Conservation (phyloP, 2,329 filamentous ascomycete genomes). For the Beauveria scarabaeidicola region DNA sequence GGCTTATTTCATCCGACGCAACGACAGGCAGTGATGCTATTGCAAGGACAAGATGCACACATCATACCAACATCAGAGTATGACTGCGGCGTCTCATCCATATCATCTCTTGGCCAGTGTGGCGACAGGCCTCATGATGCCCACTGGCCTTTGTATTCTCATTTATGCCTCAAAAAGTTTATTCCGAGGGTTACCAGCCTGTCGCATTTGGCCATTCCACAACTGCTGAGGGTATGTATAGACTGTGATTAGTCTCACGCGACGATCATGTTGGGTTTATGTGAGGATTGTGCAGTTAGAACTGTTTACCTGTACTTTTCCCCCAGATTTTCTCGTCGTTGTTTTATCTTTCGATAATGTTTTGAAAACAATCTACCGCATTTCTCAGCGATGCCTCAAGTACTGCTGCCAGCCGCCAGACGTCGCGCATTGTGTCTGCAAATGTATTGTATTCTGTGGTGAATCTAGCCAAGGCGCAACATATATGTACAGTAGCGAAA, state of each 20-base stretch:
- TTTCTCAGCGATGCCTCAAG: not conserved
- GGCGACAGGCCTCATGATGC: not conserved
- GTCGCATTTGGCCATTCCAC: not conserved
- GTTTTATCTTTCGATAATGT: not conserved
- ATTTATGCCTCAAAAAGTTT: not conserved
- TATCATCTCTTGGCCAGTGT: not conserved
- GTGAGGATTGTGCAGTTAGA: not conserved
- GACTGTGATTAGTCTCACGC: not conserved
- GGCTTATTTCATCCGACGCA: conserved; percentile 52
- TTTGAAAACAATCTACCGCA: not conserved
- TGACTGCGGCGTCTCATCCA: not conserved
- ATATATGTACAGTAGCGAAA: not conserved
- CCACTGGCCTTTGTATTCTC: conserved; percentile 3
- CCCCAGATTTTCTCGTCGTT: not conserved
- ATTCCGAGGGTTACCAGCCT: conserved; percentile 1
- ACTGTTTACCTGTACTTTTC: conserved; percentile 5
- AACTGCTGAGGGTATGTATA: conserved; percentile 5
- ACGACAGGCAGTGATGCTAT: conserved; percentile 29
- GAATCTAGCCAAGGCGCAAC: not conserved
- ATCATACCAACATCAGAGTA: not conserved
- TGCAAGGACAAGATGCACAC: not conserved
- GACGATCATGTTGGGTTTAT: conserved; percentile 1
- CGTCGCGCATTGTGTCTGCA: not conserved
- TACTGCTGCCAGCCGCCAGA: not conserved
- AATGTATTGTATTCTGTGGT: not conserved